Percentiles rank a stretch among this genome's conserved stretches.
Evolutionary conservation across 371 early-diverging fungal genomes (phyloP).

Genomic region (Haplosporangium sp.): DNA sequence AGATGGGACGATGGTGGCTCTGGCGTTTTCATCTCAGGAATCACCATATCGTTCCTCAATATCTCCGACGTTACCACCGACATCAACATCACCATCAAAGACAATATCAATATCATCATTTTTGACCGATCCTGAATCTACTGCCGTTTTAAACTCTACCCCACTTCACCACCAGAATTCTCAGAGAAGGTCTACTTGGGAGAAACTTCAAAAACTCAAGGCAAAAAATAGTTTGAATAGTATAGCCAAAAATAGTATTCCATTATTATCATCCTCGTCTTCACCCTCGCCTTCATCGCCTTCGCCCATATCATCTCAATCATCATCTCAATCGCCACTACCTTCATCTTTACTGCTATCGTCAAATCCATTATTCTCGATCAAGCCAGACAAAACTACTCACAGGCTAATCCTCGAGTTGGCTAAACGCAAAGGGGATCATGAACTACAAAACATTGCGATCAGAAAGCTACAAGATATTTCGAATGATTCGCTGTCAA

Average conservation of each 20-base stretch:
- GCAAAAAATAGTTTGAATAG: background rate
- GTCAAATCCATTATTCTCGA: background rate
- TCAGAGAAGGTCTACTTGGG: constrained; percentile 8
- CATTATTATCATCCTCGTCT: too few relatives aligned
- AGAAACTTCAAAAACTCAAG: background rate
- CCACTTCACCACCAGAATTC: constrained; percentile 9
- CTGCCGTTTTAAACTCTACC: background rate
- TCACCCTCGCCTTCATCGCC: too few relatives aligned
- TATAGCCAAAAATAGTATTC: too few relatives aligned
- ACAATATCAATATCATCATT: too few relatives aligned
- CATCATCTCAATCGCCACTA: background rate
- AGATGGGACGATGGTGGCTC: background rate
- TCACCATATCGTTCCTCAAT: too few relatives aligned
- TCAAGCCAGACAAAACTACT: constrained; percentile 20
- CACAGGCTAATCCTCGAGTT: constrained; percentile 21
- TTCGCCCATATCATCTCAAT: too few relatives aligned
- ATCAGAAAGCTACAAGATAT: constrained; percentile 3
- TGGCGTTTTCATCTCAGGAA: background rate
- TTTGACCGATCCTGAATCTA: background rate
- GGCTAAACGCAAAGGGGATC: constrained; percentile 18
- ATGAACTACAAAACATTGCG: constrained; percentile 13
- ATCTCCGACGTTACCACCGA: too few relatives aligned
- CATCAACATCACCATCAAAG: too few relatives aligned
- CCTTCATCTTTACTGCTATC: background rate
- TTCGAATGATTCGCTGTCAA: too few relatives aligned